These are phyloP conservation scores for Yarrowia keelungensis DNA, from an alignment of 805 yeast genomes.

Conservation along the genomic window DNA sequence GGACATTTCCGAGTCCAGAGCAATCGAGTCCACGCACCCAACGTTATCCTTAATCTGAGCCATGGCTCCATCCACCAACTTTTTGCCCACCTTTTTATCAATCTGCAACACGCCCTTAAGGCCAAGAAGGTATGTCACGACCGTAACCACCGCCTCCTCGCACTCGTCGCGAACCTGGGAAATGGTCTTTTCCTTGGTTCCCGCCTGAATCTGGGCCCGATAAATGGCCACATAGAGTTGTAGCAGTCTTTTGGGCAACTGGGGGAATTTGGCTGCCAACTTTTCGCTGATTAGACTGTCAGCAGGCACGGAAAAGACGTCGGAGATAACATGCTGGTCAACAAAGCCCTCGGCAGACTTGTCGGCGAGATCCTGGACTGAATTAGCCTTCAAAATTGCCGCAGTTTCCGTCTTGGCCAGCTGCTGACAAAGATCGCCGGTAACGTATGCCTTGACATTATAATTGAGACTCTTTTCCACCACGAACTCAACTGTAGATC, in stretches of 20 bases:
- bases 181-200: conserved; percentile 26
- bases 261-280: conserved; percentile 22
- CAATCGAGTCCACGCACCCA: conserved; percentile 25
- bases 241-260: conserved; percentile 24
- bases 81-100: conserved; percentile 37
- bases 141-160: conserved; percentile 10
- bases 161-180: conserved; percentile 17
- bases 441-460: conserved; percentile 3
- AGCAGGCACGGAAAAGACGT: conserved; percentile 17
- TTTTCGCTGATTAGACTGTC: conserved; percentile 19
- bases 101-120: conserved; percentile 20
- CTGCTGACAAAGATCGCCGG: conserved; percentile 4
- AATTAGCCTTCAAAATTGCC: conserved; percentile 7
- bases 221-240: conserved; percentile 30
- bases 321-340: conserved; percentile 33
- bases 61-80: conserved; percentile 34
- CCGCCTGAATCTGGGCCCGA: not conserved
- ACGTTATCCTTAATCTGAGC: conserved; percentile 37
- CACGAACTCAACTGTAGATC: conserved; percentile 19
- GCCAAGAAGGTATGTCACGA: conserved; percentile 20
- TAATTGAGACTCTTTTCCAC: conserved; percentile 22
- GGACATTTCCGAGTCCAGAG: conserved; percentile 38
- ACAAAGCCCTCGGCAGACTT: conserved; percentile 36
- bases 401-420: conserved; percentile 20
- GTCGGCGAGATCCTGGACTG: conserved; percentile 20